These are phyloP conservation scores for Sugiyamaella paludigena DNA, from an alignment of 1,139 yeast genomes.

Conservation along the genomic window DNA sequence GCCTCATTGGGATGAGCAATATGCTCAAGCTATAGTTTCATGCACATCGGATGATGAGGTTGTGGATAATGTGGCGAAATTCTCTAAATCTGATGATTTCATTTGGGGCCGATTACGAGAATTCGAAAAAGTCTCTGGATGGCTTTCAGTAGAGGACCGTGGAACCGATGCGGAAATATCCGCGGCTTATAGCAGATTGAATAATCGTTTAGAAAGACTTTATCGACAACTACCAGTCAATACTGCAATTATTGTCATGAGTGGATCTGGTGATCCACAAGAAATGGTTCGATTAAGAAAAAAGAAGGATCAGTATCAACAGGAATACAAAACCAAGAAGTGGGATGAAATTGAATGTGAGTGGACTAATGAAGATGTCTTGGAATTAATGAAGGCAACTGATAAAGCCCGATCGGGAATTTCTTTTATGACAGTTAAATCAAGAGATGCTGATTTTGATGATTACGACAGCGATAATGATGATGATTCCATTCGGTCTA, in stretches of 20 bases:
- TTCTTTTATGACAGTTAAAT: conserved; percentile 49
- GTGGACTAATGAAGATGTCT: conserved; percentile 55
- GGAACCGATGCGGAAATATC: conserved; percentile 23
- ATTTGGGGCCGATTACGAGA: conserved; percentile 58
- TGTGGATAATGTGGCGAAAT: conserved; percentile 40
- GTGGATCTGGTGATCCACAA: conserved; percentile 62
- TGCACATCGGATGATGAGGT: conserved; percentile 61
- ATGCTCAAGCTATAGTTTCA: conserved; percentile 42
- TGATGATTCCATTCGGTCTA: neutral
- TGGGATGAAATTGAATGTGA: conserved; percentile 46
- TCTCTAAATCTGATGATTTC: conserved; percentile 42
- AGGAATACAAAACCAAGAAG: conserved; percentile 44
- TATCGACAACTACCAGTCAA: conserved; percentile 55
- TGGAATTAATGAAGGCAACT: conserved; percentile 43
- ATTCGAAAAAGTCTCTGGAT: conserved; percentile 43
- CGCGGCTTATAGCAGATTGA: conserved; percentile 39
- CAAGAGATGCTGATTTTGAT: conserved; percentile 3
- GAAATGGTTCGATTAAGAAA: conserved; percentile 51
- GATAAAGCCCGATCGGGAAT: conserved; percentile 40
- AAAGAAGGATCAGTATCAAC: conserved; percentile 43
- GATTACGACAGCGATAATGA: conserved; percentile 13
- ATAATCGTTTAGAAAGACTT: conserved; percentile 48
- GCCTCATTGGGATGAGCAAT: conserved; percentile 38
- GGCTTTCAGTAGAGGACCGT: conserved; percentile 8
- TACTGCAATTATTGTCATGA: conserved; percentile 58